Base-by-base conservation (phyloP, 1,284 basidiomycete genomes). In the Ustilago tritici region DNA sequence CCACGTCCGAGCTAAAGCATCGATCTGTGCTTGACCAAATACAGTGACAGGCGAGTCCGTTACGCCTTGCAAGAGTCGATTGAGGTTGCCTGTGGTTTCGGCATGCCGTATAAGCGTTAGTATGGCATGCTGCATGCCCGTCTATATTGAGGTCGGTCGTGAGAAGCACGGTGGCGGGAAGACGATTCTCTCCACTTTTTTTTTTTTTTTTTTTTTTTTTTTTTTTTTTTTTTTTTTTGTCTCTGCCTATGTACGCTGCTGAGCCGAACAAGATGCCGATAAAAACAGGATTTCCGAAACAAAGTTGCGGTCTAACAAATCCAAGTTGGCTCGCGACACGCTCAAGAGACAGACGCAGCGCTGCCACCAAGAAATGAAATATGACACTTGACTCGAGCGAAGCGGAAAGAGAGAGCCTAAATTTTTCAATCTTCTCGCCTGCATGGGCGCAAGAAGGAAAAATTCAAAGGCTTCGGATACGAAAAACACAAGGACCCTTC, bases 41-140 rank as follows among this genome's bases (percentile, higher is more conserved):
- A 67, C 56, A 3, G 82, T 79, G 10, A 85, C 49, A 1, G 80
- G 79, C 8, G 82, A 82, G 52, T 85, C 83, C 5, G 82, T 78
- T 10, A 78, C 73, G 17, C 83, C 83, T 63, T 85, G 83, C 6
- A 85, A 72, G 5, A 85, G 54, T 5, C 76, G 78, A 17, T 82
- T 79, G 40, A 79, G 73, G 64, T 85, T 85, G n/a, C 78, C 83
- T 4, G 70, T 76, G 2, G 83, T 83, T 58, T 85, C 74, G 14
- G 65, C 80, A 64, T 85, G 83, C 7, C 83, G 78, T n/a, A 83
- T 70, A 9, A 85, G 69, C 3, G 81, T 82, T 15, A 84, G 60
- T 28, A 73, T 70, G 19, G 65, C 74, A 76, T 76, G 61, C 58
- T 65, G 63, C 72, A 74, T 68, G 31, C 34, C 58, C 43, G 23